Evolutionary conservation across 1,284 basidiomycete genomes (phyloP).

Genomic region (Melampsora larici-populina): DNA sequence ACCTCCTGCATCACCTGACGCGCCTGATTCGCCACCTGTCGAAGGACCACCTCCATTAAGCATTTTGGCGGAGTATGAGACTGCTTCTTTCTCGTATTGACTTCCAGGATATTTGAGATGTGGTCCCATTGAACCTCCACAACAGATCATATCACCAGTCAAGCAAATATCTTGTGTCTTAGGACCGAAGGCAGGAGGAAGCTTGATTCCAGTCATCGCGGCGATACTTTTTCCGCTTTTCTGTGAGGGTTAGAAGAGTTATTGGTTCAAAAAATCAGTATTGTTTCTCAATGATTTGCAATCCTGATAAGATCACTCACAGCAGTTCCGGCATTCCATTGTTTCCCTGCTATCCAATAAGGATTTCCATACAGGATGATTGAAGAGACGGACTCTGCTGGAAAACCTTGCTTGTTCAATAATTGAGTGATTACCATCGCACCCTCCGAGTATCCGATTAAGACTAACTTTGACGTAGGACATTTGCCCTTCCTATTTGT

Average conservation of each 20-base stretch:
- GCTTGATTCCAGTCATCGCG: background rate
- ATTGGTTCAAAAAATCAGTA: too few relatives aligned
- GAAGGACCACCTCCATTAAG: background rate
- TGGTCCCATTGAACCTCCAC: background rate
- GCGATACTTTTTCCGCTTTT: conserved; percentile 27
- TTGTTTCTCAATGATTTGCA: background rate
- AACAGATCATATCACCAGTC: conserved; percentile 9
- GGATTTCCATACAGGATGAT: conserved; percentile 5
- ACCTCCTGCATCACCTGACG: too few relatives aligned
- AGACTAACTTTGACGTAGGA: too few relatives aligned
- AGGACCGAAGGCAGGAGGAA: background rate
- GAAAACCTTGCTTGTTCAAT: background rate
- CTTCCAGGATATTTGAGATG: conserved; percentile 3
- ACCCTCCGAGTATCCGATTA: too few relatives aligned
- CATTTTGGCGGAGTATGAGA: background rate
- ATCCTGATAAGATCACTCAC: background rate
- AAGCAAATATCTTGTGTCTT: conserved; percentile 15
- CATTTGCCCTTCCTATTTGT: background rate
- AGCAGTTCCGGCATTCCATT: background rate
- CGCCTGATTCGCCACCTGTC: too few relatives aligned
- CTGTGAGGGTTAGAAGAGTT: background rate
- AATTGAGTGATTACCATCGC: background rate
- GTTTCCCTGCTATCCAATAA: background rate
- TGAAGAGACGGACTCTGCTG: background rate
- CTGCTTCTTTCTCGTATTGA: background rate